These are phyloP conservation scores for Skeletonema menzelii DNA, from an alignment of 108 stramenopile species.

Conservation along the genomic window DNA sequence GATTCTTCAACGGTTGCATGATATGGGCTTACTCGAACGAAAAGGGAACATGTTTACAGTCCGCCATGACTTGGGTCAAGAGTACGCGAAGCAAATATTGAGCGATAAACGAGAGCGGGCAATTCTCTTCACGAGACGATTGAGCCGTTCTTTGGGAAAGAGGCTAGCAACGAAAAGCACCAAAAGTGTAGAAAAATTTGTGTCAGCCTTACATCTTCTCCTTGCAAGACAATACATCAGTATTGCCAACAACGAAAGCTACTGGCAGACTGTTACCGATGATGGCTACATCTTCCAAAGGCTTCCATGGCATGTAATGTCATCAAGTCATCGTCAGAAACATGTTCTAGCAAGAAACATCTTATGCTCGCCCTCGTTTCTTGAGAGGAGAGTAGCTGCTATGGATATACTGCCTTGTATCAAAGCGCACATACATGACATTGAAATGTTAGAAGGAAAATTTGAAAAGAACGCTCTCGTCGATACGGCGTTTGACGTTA, in stretches of 20 bases:
- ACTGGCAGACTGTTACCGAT: background rate
- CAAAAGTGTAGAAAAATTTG: background rate
- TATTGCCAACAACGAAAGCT: background rate
- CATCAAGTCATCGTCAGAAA: background rate
- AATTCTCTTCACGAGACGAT: background rate
- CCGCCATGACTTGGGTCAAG: background rate
- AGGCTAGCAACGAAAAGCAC: background rate
- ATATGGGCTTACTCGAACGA: background rate
- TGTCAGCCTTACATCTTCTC: background rate
- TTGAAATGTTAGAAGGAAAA: too few species aligned
- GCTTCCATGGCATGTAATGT: background rate
- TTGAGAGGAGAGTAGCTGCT: background rate
- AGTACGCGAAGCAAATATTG: background rate
- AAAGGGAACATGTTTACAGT: background rate
- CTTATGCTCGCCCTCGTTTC: background rate
- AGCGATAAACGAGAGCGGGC: background rate
- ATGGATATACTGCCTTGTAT: background rate
- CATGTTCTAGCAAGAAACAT: background rate
- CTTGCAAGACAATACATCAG: background rate
- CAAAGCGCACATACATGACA: background rate
- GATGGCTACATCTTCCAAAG: background rate
- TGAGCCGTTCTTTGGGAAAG: background rate
- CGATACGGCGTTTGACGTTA: too few species aligned
- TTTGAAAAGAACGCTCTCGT: too few species aligned
- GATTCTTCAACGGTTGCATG: background rate